A percentile compares a stretch with the other conserved stretches of the same genome.
Conservation (phyloP, 495 filamentous ascomycete genomes). For the Tuber indicum region DNA sequence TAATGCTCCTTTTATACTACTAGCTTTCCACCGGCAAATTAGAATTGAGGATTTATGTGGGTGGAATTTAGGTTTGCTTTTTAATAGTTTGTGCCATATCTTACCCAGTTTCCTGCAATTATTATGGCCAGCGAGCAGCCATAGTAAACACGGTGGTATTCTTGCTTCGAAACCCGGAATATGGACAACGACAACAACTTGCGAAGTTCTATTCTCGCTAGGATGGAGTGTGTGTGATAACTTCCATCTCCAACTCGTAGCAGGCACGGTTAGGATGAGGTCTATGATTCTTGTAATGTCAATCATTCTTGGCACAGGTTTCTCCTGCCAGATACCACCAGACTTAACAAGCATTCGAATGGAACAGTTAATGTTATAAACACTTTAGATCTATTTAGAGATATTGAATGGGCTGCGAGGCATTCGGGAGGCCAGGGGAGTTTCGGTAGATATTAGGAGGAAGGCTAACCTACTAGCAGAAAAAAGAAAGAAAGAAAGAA, state of each 20-base stretch:
- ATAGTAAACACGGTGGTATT: background rate
- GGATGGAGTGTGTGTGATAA: background rate
- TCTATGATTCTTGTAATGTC: background rate
- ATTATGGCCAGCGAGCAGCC: background rate
- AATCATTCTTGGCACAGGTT: background rate
- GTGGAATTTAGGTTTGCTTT: background rate
- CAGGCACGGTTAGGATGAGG: background rate
- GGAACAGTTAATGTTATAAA: background rate
- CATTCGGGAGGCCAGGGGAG: background rate
- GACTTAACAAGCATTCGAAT: background rate
- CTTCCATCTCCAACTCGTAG: background rate
- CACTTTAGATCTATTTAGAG: background rate
- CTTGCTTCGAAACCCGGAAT: background rate
- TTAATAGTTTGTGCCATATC: background rate
- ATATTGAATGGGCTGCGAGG: background rate
- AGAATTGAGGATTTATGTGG: background rate
- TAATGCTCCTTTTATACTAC: background rate
- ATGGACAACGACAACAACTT: background rate
- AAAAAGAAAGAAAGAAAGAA: too few relatives aligned
- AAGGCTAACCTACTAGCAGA: background rate
- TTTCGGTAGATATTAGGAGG: background rate
- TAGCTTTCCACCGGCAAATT: background rate
- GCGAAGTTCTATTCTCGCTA: background rate
- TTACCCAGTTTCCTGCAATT: background rate
- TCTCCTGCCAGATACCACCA: background rate